A percentile compares a stretch with the other conserved stretches of the same genome.
These are phyloP conservation scores for Candida argentea DNA, from an alignment of 805 yeast species.

Conservation along the genomic window DNA sequence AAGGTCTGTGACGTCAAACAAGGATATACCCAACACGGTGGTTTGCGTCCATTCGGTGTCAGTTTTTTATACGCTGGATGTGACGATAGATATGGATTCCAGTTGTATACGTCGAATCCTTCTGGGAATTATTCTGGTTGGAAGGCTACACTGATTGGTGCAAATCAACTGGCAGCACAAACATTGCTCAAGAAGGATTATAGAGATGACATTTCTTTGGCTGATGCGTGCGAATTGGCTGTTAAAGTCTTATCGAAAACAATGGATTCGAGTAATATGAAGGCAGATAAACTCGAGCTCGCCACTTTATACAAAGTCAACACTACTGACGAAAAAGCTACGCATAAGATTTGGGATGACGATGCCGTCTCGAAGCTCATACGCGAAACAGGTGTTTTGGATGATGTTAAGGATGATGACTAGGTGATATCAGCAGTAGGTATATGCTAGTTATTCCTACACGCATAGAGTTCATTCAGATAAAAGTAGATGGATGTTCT, in stretches of 20 bases:
- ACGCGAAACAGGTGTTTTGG: constrained; percentile 60
- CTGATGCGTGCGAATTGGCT: constrained; percentile 80
- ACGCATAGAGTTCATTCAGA: no score
- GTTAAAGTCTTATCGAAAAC: constrained; percentile 89
- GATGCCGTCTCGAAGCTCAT: constrained; percentile 66
- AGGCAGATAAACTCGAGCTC: constrained; percentile 86
- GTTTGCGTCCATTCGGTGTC: constrained; percentile 96
- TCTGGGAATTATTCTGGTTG: constrained; percentile 97
- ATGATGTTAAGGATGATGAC: constrained; percentile 21
- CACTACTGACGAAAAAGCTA: constrained; percentile 39
- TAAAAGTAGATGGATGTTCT: no score
- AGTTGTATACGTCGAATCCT: constrained; percentile 90
- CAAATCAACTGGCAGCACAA: constrained; percentile 93
- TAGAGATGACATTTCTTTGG: constrained; percentile 63
- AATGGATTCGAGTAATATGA: constrained; percentile 77
- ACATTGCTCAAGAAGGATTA: constrained; percentile 92
- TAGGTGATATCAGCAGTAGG: no score
- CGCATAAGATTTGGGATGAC: constrained; percentile 72
- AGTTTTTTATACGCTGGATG: constrained; percentile 93
- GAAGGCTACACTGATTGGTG: constrained; percentile 97
- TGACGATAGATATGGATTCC: constrained; percentile 84
- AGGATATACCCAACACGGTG: constrained; percentile 98
- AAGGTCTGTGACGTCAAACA: constrained; percentile 89
- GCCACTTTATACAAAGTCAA: constrained; percentile 58
- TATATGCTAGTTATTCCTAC: no score